A percentile compares a stretch with the other conserved stretches of the same genome.
These are phyloP conservation scores for Blastobotrys americana DNA, from an alignment of 805 yeast species.

Conservation along the genomic window DNA sequence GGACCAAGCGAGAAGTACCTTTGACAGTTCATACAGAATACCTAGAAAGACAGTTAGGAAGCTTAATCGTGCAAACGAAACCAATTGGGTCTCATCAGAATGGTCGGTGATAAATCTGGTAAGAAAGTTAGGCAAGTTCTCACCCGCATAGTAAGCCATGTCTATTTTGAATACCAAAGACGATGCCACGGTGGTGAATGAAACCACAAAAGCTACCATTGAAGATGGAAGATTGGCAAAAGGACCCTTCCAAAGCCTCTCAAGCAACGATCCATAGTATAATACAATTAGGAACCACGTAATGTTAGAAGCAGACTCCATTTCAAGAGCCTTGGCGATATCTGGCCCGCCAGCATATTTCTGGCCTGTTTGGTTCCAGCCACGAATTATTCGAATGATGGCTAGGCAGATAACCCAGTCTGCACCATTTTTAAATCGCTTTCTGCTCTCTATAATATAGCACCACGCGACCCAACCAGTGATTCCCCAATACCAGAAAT, in stretches of 20 bases:
- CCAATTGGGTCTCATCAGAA: constrained; percentile 11
- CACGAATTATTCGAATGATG: constrained; percentile 53
- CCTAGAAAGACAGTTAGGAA: constrained; percentile 22
- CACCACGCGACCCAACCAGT: constrained; percentile 31
- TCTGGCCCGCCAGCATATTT: constrained; percentile 53
- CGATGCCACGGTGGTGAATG: constrained; percentile 41
- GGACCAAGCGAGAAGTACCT: constrained; percentile 8
- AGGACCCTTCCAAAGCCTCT: constrained; percentile 19
- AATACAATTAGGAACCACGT: constrained; percentile 44
- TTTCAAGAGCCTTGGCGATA: constrained; percentile 39
- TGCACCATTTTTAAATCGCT: constrained; percentile 17
- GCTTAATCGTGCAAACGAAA: constrained; percentile 25
- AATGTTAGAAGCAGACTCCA: constrained; percentile 17
- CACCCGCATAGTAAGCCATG: constrained; percentile 50
- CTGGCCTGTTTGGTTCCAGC: constrained; percentile 90
- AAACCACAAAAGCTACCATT: constrained; percentile 37
- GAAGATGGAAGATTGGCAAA: constrained; percentile 19
- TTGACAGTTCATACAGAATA: constrained; percentile 18
- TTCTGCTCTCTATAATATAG: constrained; percentile 19
- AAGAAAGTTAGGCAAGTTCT: constrained; percentile 39
- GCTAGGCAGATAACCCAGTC: constrained; percentile 23
- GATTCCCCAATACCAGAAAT: constrained; percentile 83
- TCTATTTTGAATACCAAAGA: constrained; percentile 49
- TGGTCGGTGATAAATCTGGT: constrained; percentile 19
- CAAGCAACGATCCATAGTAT: constrained; percentile 32